Conservation (phyloP, 768 basidiomycete species). For the Cytidiella melzeri region DNA sequence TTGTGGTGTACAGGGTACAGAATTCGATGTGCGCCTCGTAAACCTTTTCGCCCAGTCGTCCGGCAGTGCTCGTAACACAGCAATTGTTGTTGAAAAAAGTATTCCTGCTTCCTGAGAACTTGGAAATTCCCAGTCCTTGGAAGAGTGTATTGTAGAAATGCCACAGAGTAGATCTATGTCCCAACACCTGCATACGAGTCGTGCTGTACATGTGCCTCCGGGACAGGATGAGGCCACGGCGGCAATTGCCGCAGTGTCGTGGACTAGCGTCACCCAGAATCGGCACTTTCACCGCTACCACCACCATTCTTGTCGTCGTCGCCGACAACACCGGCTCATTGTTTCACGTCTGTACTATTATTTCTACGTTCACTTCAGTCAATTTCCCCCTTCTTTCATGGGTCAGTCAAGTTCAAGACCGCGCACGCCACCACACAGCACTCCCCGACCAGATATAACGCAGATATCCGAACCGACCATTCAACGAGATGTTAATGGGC, state of each 20-base stretch:
- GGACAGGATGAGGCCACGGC: neutral
- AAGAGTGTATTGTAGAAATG: too few relatives aligned
- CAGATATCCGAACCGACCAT: neutral
- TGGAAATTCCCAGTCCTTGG: too few relatives aligned
- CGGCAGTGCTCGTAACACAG: conserved; percentile 70
- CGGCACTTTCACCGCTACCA: conserved; percentile 7
- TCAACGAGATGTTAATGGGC: neutral
- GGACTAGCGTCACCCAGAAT: conserved; percentile 10
- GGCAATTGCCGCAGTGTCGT: too few relatives aligned
- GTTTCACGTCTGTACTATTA: conserved; percentile 3
- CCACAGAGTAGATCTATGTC: too few relatives aligned
- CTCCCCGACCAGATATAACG: conserved; percentile 3
- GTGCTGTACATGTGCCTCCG: too few relatives aligned
- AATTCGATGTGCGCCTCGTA: conserved; percentile 35
- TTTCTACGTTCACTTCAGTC: conserved; percentile 7
- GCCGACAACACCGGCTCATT: conserved; percentile 7
- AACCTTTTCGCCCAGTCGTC: conserved; percentile 70
- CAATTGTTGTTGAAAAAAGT: too few relatives aligned
- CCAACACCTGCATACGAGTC: too few relatives aligned
- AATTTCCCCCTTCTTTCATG: conserved; percentile 15
- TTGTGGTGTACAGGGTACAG: conserved; percentile 9
- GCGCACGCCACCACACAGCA: conserved; percentile 10
- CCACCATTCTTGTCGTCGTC: conserved; percentile 7
- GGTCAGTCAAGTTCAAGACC: conserved; percentile 22
- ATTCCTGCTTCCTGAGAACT: too few relatives aligned